Evolutionary conservation across 352 stramenopile species (phyloP).

Genomic region (Globisporangium radiosum): DNA sequence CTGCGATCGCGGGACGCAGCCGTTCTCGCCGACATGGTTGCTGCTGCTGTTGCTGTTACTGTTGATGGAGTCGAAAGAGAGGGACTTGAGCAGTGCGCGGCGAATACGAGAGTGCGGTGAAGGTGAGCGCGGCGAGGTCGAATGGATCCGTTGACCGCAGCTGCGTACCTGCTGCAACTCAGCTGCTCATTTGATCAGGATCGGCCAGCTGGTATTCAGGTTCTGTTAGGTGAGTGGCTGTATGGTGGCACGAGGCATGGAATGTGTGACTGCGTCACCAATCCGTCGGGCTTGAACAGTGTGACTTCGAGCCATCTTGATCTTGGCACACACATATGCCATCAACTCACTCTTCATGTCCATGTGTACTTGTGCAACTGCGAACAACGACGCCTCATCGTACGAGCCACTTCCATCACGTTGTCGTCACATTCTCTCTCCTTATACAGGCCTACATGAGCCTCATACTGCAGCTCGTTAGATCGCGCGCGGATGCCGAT

Average conservation of each 20-base stretch:
- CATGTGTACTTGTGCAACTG: too few species aligned
- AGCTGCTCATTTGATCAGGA: neutral
- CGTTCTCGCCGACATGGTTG: neutral
- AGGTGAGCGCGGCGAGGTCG: neutral
- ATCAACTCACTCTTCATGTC: too few species aligned
- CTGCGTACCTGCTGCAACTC: neutral
- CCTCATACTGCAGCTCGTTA: neutral
- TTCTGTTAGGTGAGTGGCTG: neutral
- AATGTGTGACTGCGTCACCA: neutral
- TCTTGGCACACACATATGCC: neutral
- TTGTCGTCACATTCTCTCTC: too few species aligned
- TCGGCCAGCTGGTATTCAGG: too few species aligned
- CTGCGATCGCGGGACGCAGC: constrained; percentile 34
- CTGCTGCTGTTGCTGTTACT: neutral
- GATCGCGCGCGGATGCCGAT: neutral
- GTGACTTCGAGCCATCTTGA: neutral
- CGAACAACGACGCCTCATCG: too few species aligned
- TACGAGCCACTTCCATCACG: too few species aligned
- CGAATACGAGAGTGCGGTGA: constrained; percentile 4
- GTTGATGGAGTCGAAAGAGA: neutral
- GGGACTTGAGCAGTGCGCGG: neutral
- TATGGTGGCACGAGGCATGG: neutral
- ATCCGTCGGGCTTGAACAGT: neutral
- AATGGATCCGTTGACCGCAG: neutral
- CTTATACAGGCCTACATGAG: too few species aligned